Percentiles rank a stretch among this genome's conserved stretches.
Evolutionary conservation across 441 rosid species (phyloP).

Genomic region (Pelargonium fulgidum): DNA sequence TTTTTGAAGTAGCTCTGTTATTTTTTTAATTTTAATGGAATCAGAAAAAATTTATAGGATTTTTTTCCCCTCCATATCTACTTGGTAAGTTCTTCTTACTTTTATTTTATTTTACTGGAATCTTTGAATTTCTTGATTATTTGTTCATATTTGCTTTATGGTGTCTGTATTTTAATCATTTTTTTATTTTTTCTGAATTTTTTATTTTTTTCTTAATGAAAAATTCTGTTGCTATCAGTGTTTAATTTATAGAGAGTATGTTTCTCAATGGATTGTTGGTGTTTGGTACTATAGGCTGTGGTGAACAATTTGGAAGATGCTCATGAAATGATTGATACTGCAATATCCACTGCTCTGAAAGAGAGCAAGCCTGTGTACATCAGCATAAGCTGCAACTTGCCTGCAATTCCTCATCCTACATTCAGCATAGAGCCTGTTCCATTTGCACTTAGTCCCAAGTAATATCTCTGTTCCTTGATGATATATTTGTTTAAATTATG

Average conservation of each 20-base stretch:
- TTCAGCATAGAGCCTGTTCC: constrained; percentile 71
- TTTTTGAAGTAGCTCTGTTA: too few relatives aligned
- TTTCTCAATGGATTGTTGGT: neutral
- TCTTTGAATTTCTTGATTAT: too few relatives aligned
- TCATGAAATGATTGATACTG: constrained; percentile 68
- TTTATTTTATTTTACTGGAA: too few relatives aligned
- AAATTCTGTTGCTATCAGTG: neutral
- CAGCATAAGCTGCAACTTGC: constrained; percentile 75
- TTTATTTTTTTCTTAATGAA: neutral
- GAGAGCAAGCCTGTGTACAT: constrained; percentile 87
- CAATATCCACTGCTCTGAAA: constrained; percentile 77
- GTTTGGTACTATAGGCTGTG: constrained; percentile 44
- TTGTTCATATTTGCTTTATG: too few relatives aligned
- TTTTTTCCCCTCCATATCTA: too few relatives aligned
- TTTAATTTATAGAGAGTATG: neutral
- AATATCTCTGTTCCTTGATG: constrained; percentile 8
- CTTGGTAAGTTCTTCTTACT: too few relatives aligned
- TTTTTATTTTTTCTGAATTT: too few relatives aligned
- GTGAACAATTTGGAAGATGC: constrained; percentile 79
- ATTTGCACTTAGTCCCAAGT: constrained; percentile 52
- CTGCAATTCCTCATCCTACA: constrained; percentile 67
- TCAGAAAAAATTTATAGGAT: too few relatives aligned
- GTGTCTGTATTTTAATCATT: too few relatives aligned
- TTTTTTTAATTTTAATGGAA: too few relatives aligned
- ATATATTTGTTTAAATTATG: neutral